phyloP scores from a whole-genome alignment of 768 basidiomycete species.

The Amanita subjunquillea region DNA sequence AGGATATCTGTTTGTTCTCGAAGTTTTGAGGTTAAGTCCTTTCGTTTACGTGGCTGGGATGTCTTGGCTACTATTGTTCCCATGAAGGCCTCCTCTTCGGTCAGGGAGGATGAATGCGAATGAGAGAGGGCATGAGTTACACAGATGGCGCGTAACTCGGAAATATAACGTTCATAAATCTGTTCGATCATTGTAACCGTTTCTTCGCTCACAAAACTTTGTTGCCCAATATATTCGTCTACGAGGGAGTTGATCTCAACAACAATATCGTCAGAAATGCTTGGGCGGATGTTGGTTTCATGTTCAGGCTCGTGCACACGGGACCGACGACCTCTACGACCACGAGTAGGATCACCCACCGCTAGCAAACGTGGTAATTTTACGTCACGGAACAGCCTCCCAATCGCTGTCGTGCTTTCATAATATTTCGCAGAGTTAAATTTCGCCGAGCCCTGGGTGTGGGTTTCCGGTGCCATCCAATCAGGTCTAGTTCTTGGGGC shows the following conservation, averaged over 20 bases:
- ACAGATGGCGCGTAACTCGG: constrained; percentile 39
- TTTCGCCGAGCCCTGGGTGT: constrained; percentile 19
- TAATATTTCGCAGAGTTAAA: constrained; percentile 32
- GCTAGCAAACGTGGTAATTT: constrained; percentile 31
- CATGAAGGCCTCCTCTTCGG: constrained; percentile 54
- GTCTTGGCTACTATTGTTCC: constrained; percentile 60
- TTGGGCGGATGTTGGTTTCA: background rate
- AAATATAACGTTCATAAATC: constrained; percentile 31
- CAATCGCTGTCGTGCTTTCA: constrained; percentile 43
- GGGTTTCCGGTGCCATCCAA: constrained; percentile 58
- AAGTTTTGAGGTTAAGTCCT: constrained; percentile 42
- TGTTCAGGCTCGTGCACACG: background rate
- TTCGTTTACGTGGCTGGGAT: constrained; percentile 43
- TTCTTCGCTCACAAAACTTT: constrained; percentile 10
- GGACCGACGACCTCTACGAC: background rate
- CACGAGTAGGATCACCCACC: constrained; percentile 8
- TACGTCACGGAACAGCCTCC: constrained; percentile 51
- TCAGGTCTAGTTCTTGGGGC: constrained; percentile 35
- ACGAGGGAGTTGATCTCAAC: constrained; percentile 18
- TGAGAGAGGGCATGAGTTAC: constrained; percentile 34
- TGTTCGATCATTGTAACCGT: constrained; percentile 18
- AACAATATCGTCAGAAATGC: background rate
- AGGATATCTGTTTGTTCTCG: constrained; percentile 45
- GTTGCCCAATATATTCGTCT: constrained; percentile 20
- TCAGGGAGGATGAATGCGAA: constrained; percentile 29